A percentile compares a stretch with the other conserved stretches of the same genome.
phyloP scores from a whole-genome alignment of 2,329 filamentous ascomycete species.

The Trichoderma arundinaceum region DNA sequence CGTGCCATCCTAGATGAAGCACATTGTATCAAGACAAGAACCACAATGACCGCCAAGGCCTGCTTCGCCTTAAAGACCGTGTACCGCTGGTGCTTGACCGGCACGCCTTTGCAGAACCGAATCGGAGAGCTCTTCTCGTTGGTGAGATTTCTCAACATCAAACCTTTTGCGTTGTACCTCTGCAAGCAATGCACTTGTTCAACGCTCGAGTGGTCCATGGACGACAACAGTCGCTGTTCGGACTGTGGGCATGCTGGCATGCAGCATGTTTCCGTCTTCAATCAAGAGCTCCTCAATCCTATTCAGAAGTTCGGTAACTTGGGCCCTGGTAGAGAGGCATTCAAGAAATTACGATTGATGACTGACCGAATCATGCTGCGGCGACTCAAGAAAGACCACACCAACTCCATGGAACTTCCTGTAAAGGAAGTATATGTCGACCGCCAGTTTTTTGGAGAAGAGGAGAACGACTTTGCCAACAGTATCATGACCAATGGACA shows the following conservation, averaged over 20 bases:
- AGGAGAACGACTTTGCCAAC: slow-evolving; percentile 91
- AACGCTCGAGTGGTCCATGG: slow-evolving; percentile 81
- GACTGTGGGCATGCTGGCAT: slow-evolving; percentile 59
- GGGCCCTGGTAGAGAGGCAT: slow-evolving; percentile 69
- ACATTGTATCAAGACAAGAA: slow-evolving; percentile 90
- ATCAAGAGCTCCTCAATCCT: slow-evolving; percentile 92
- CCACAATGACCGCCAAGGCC: slow-evolving; percentile 89
- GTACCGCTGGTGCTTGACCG: slow-evolving; percentile 95
- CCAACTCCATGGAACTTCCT: slow-evolving; percentile 92
- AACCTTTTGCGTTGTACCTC: slow-evolving; percentile 90
- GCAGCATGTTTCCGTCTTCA: slow-evolving; percentile 70
- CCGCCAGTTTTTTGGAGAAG: slow-evolving; percentile 94
- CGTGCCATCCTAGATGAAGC: slow-evolving; percentile 93
- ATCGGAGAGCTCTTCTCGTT: slow-evolving; percentile 98
- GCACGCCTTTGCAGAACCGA: slow-evolving; percentile 93
- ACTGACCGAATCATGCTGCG: slow-evolving; percentile 95
- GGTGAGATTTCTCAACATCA: slow-evolving; percentile 86
- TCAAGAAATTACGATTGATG: slow-evolving; percentile 83
- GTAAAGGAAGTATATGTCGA: slow-evolving; percentile 92
- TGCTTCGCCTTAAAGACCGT: slow-evolving; percentile 88
- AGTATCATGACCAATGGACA: slow-evolving; percentile 94
- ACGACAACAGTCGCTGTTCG: slow-evolving; percentile 72
- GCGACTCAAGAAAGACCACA: slow-evolving; percentile 91
- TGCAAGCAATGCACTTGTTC: slow-evolving; percentile 87
- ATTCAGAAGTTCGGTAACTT: slow-evolving; percentile 67